A percentile compares a stretch with the other conserved stretches of the same genome.
These are phyloP conservation scores for Ganoderma multipileum DNA, from an alignment of 1,284 basidiomycete species.

Conservation along the genomic window DNA sequence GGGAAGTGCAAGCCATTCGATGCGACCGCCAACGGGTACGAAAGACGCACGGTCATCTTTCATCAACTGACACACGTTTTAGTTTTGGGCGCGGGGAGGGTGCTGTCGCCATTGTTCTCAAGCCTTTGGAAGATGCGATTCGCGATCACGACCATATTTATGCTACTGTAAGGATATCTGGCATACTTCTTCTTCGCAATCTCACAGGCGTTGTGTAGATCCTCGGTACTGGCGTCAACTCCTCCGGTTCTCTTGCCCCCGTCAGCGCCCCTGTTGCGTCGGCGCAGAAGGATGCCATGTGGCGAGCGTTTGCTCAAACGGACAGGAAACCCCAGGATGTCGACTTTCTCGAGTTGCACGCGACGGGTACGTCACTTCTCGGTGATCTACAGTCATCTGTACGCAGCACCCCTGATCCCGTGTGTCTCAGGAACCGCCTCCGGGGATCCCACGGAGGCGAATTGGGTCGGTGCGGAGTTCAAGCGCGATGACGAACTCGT, in stretches of 20 bases:
- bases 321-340: slow-evolving; percentile 44
- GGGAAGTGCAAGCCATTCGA: slow-evolving; percentile 60
- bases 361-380: slow-evolving; percentile 44
- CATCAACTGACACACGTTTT: neutral
- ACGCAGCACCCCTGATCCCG: neutral
- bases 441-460: slow-evolving; percentile 58
- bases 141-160: slow-evolving; percentile 40
- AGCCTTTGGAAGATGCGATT: slow-evolving; percentile 36
- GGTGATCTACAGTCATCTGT: too few relatives aligned
- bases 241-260: slow-evolving; percentile 45
- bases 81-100: slow-evolving; percentile 39
- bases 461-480: slow-evolving; percentile 51
- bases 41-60: neutral
- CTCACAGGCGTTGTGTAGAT: slow-evolving; percentile 36
- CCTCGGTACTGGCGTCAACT: slow-evolving; percentile 47
- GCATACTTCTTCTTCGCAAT: neutral
- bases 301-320: slow-evolving; percentile 39
- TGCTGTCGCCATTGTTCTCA: slow-evolving; percentile 38
- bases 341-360: slow-evolving; percentile 56
- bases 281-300: slow-evolving; percentile 44
- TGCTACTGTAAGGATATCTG: slow-evolving; percentile 29
- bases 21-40: slow-evolving; percentile 51
- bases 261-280: slow-evolving; percentile 46
- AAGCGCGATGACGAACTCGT: slow-evolving; percentile 39
- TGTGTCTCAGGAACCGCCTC: slow-evolving; percentile 43